Evolutionary conservation across 176 grass and related monocot species (phyloP), one percentile per base, ranked within the genome.

Genomic region (Thalia dealbata): DNA sequence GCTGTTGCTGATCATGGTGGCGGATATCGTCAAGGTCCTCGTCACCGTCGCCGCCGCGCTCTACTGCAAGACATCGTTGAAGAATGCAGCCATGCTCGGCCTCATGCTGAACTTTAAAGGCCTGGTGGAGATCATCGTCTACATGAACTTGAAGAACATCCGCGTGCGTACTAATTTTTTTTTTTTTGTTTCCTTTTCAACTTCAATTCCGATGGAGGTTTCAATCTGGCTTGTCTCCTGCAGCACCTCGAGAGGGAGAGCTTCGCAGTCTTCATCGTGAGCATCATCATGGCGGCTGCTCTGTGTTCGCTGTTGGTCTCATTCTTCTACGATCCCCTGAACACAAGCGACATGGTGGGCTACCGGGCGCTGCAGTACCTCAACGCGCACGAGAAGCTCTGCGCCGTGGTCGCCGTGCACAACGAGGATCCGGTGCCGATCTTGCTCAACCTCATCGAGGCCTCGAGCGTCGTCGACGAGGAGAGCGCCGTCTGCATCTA

Each of bases 381-480:
- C 12, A 63, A 60, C 10, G 38, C 50, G 46, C 52, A 78, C 24
- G 35, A 45, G 0, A 64, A 84, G 69, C 64, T 84, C 0, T 32
- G 70, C 10, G 3, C 75, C 10, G 64, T 84, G 1, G 43, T 61
- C 14, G 69, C 70, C n/a, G 24, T 84, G 63, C 82, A 86, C 71
- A 90, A 88, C 78, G 80, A 90, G 75, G 84, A 82, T 16, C 87
- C 92, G 61, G 83, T 90, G 3, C 74, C 90, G 5, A 75, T 71
- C 70, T 86, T 85, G 76, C 82, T 97, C 16, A 72, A 91, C 41
- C 70, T 97, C 72, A 78, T 97, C 12, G 87, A 97, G 72, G 89
- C 83, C 38, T 84, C 89, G 52, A 67, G 32, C 32, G 32, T 81
- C 78, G 82, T 81, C 43, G 80, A 82, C 29, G 72, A 78, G 10